These are phyloP conservation scores for Cucumis sativus DNA, from an alignment of 306 rosid genomes.

Conservation along the genomic window Cucumber_9930_V3 NC_026659.2:26962501-26963000, in stretches of 20 bases:
- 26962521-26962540: neutral
- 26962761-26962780: conserved; percentile 20
- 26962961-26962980: neutral
- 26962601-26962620: neutral
- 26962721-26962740: conserved; percentile 71
- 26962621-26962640: conserved; percentile 14
- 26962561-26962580: neutral
- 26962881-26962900: neutral
- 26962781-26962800: neutral
- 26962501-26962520: neutral
- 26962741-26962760: conserved; percentile 96
- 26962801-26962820: neutral
- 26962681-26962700: conserved; percentile 69
- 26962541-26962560: neutral
- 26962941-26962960: neutral
- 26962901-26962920: neutral
- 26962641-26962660: conserved; percentile 87
- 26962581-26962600: neutral
- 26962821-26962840: neutral
- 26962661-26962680: conserved; percentile 75
- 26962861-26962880: neutral
- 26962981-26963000: neutral
- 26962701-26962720: conserved; percentile 55
- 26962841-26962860: neutral
- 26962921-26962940: neutral